These are phyloP conservation scores for Fragaria iinumae DNA, from an alignment of 306 rosid genomes.

Conservation along the genomic window DNA sequence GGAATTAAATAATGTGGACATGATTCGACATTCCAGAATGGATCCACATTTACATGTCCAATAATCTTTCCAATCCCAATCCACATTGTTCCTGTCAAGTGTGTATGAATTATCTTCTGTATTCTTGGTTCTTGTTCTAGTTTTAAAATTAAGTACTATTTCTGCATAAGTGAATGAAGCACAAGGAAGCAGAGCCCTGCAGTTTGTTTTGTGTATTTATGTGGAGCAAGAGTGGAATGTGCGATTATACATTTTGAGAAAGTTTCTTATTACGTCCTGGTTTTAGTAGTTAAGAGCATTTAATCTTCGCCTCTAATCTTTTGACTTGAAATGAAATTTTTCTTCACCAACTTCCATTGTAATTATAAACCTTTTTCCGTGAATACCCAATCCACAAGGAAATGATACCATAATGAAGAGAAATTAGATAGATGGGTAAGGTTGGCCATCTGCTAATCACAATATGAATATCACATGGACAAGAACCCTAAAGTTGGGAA, in stretches of 20 bases:
- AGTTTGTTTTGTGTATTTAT: neutral
- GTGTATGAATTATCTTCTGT: neutral
- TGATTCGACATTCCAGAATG: slow-evolving; percentile 35
- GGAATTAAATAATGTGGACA: slow-evolving; percentile 25
- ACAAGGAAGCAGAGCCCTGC: neutral
- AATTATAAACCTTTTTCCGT: neutral
- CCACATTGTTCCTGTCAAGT: slow-evolving; percentile 10
- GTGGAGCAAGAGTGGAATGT: neutral
- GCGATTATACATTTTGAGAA: neutral
- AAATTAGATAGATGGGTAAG: neutral
- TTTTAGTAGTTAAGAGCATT: neutral
- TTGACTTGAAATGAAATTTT: neutral
- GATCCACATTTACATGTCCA: slow-evolving; percentile 23
- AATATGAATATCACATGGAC: neutral
- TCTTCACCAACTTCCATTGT: neutral
- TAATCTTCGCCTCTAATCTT: neutral
- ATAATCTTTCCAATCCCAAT: slow-evolving; percentile 25
- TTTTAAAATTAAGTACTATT: neutral
- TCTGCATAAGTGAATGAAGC: neutral
- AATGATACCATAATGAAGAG: neutral
- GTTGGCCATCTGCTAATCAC: slow-evolving; percentile 3
- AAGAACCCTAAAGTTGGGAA: slow-evolving; percentile 4
- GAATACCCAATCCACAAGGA: neutral
- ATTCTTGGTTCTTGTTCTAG: neutral
- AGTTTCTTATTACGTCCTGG: neutral